phyloP scores from a whole-genome alignment of 2,329 filamentous ascomycete genomes.

The Macrophomina tecta region DNA sequence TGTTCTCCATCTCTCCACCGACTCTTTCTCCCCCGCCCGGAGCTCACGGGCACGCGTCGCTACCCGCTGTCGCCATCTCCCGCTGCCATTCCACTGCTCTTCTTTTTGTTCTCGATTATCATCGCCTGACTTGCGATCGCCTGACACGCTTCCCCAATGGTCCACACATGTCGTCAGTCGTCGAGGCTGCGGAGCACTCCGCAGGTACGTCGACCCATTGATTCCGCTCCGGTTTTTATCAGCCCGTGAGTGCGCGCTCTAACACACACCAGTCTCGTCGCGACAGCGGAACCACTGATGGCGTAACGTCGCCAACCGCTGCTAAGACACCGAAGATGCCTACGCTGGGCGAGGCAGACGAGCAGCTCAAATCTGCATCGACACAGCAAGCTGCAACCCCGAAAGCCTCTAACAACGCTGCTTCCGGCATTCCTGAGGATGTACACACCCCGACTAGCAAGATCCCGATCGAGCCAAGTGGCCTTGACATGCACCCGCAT shows the following conservation, averaged over 20 bases:
- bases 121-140: not conserved
- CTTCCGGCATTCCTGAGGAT: conserved; percentile 15
- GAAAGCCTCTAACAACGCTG: not conserved
- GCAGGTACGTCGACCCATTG: not conserved
- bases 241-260: not conserved
- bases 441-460: conserved; percentile 63
- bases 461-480: conserved; percentile 71
- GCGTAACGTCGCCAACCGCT: not conserved
- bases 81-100: not conserved
- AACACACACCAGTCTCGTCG: not conserved
- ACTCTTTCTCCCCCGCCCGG: not conserved
- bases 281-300: not conserved
- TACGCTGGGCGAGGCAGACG: conserved; percentile 22
- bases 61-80: not conserved
- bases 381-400: conserved; percentile 15
- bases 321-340: conserved; percentile 20
- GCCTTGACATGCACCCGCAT: conserved; percentile 90
- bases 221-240: not conserved
- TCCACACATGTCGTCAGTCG: conserved; percentile 20
- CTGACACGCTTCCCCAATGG: conserved; percentile 17
- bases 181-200: conserved; percentile 26
- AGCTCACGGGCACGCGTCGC: not conserved
- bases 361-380: not conserved
- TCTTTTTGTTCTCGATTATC: not conserved
- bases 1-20: conserved; percentile 9